Evolutionary conservation across 495 filamentous ascomycete genomes (phyloP).

Genomic region (Podospora conica): DNA sequence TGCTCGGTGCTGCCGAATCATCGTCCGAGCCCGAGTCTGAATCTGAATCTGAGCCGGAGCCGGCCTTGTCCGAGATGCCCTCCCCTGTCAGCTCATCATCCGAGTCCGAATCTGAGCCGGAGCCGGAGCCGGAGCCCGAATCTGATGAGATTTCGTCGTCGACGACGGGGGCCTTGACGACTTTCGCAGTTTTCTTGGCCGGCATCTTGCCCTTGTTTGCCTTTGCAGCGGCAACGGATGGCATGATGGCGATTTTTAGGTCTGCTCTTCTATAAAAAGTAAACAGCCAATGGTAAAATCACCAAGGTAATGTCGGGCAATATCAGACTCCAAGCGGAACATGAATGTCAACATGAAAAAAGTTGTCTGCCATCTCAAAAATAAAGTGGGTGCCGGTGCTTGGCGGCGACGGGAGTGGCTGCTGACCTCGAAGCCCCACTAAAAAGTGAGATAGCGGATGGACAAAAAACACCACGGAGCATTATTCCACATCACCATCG

Average conservation of each 20-base stretch:
- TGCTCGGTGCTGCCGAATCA: not conserved
- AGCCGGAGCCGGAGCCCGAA: too few species aligned
- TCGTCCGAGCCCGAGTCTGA: slow-evolving; percentile 10
- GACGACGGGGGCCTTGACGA: not conserved
- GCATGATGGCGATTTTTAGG: slow-evolving; percentile 13
- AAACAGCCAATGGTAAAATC: not conserved
- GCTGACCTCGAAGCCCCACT: not conserved
- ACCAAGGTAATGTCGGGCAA: slow-evolving; percentile 1
- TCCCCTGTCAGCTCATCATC: not conserved
- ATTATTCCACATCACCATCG: too few species aligned
- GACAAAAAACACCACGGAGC: not conserved
- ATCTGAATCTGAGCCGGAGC: slow-evolving; percentile 4
- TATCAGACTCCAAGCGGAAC: slow-evolving; percentile 1
- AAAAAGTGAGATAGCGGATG: not conserved
- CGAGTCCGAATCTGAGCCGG: slow-evolving; percentile 3
- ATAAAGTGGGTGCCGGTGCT: not conserved
- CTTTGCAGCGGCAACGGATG: slow-evolving; percentile 14
- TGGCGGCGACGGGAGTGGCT: not conserved
- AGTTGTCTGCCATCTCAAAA: not conserved
- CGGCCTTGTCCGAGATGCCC: too few species aligned
- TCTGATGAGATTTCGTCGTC: not conserved
- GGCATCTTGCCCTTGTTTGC: slow-evolving; percentile 1
- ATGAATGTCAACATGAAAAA: not conserved
- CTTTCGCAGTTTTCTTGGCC: not conserved
- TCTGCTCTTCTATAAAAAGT: not conserved